A percentile compares a stretch with the other conserved stretches of the same genome.
These are phyloP conservation scores for Teratosphaeria zuluensis DNA, from an alignment of 2,329 filamentous ascomycete species.

Conservation along the genomic window DNA sequence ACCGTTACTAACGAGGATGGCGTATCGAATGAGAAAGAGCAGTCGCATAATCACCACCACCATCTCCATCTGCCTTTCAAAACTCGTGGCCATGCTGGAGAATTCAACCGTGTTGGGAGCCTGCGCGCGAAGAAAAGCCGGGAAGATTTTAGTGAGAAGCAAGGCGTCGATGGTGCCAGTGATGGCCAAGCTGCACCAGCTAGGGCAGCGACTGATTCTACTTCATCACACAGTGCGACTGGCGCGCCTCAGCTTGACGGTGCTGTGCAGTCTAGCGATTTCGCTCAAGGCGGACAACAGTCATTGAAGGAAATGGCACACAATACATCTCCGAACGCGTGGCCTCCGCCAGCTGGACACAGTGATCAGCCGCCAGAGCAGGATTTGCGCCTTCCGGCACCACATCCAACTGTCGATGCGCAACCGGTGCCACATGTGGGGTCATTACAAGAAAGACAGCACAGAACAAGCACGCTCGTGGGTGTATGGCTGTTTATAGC, in stretches of 20 bases:
- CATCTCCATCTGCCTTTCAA: constrained; percentile 23
- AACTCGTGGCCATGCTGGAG: constrained; percentile 10
- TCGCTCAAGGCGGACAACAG: constrained; percentile 4
- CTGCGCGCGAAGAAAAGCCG: constrained; percentile 8
- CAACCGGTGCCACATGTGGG: constrained; percentile 40
- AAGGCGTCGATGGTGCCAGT: background rate
- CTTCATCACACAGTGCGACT: background rate
- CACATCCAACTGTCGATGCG: constrained; percentile 25
- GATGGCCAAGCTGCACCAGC: background rate
- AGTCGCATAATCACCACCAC: constrained; percentile 28
- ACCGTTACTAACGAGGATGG: constrained; percentile 61
- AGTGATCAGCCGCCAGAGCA: constrained; percentile 32
- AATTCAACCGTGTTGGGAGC: constrained; percentile 1
- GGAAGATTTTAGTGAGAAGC: constrained; percentile 5
- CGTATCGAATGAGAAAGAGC: constrained; percentile 24
- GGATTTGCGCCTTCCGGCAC: constrained; percentile 34
- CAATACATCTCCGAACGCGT: constrained; percentile 26
- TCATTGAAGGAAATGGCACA: constrained; percentile 24
- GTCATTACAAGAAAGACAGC: constrained; percentile 42
- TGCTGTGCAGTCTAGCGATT: background rate
- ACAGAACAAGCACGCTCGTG: constrained; percentile 52
- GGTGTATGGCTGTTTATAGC: constrained; percentile 87
- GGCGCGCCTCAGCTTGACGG: background rate
- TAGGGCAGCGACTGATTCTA: background rate
- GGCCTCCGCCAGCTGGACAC: constrained; percentile 30